Evolutionary conservation across 2,329 filamentous ascomycete genomes (phyloP), one percentile per base, ranked within the genome.

Genomic region (Stagonosporopsis rhizophila): DNA sequence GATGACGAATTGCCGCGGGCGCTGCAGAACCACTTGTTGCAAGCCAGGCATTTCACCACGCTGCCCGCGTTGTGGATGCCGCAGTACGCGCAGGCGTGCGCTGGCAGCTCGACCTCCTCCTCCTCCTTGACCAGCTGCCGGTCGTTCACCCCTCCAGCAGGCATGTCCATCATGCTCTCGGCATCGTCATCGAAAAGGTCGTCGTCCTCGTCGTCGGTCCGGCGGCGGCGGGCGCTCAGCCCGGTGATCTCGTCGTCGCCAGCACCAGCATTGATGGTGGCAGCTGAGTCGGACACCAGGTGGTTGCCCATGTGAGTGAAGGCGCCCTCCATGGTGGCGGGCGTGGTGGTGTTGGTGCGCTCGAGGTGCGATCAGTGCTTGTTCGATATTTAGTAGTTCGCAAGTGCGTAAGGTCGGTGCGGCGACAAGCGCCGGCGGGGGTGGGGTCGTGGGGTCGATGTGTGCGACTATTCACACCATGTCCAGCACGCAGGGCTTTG

Each of bases 11-110:
- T 99, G 65, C 95, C 94, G 70, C 94, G 91, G 58, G 94, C 93
- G 78, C 93, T 98, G 80, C 95, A 99, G 77, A 99, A 99, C 95
- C 95, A 99, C 76, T 98, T 99, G 81, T 87, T 94, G 82, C 95
- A 99, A 58, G 89, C 85, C 59, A 99, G 83, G 74, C 95, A 99
- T 80, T 97, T 98, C 68, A 99, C 95, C 54, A 99, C 96, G 64
- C 90, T 95, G 74, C 90, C 89, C 2, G 95, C 89, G 56, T 96
- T 96, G 80, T 99, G 95, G 62, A 99, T 99, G 57, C 95, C 95
- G 75, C 95, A 99, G 78, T 97, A 97, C 35, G 92, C 95, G 74
- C 44, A 99, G 65, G 96, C 95, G 81, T 99, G 95, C 60, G 91
- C 82, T 23, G 95, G 95, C 50, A 98, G 86, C 77, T 96, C 92